phyloP scores from a whole-genome alignment of 1,139 yeast species.

The Arxiozyma heterogenica region DNA sequence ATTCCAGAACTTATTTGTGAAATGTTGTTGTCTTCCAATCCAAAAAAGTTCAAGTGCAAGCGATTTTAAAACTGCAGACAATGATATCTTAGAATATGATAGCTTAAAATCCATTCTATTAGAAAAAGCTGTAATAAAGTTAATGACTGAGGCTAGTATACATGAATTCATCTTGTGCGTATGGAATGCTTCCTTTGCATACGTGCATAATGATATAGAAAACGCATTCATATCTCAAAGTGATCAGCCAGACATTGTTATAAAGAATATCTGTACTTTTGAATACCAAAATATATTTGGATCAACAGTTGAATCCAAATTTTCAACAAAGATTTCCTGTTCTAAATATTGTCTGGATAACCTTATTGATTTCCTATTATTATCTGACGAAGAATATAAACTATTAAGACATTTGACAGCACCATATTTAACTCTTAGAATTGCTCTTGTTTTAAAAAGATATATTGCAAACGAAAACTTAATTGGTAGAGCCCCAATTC shows the following conservation, averaged over 20 bases:
- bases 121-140: constrained; percentile 30
- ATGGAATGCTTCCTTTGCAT: constrained; percentile 45
- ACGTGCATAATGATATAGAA: constrained; percentile 41
- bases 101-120: constrained; percentile 38
- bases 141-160: constrained; percentile 30
- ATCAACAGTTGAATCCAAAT: constrained; percentile 37
- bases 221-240: constrained; percentile 28
- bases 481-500: constrained; percentile 44
- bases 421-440: constrained; percentile 40
- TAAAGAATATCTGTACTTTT: constrained; percentile 28
- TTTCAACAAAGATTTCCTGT: constrained; percentile 34
- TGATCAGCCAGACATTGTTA: constrained; percentile 28
- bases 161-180: constrained; percentile 38
- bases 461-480: constrained; percentile 45
- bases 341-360: constrained; percentile 44
- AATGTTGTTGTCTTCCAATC: constrained; percentile 16
- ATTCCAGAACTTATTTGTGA: constrained; percentile 18
- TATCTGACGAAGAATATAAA: constrained; percentile 12
- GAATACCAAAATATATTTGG: constrained; percentile 38
- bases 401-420: constrained; percentile 21
- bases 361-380: constrained; percentile 32
- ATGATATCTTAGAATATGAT: constrained; percentile 42
- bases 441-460: constrained; percentile 43
- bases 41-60: constrained; percentile 18
- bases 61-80: constrained; percentile 36